Evolutionary conservation across 1,284 basidiomycete genomes (phyloP).

Genomic region (Spongiforma sp.): DNA sequence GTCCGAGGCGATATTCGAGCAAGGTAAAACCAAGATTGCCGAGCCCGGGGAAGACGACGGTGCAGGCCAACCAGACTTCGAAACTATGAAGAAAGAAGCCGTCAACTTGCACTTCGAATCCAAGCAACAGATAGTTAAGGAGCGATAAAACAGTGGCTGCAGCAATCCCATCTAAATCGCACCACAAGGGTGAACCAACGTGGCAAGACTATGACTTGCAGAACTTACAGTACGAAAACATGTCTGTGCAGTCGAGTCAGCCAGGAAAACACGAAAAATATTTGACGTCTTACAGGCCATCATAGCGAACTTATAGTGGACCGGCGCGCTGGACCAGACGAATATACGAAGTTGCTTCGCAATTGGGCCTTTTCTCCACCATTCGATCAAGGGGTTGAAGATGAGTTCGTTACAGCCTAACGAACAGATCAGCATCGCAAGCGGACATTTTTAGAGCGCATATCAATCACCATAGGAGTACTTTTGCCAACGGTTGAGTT

Average conservation of each 20-base stretch:
- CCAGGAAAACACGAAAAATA: slow-evolving; percentile 12
- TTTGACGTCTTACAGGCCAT: slow-evolving; percentile 66
- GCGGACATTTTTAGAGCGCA: no score
- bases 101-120: slow-evolving; percentile 64
- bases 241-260: slow-evolving; percentile 54
- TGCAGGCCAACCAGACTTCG: slow-evolving; percentile 79
- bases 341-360: slow-evolving; percentile 78
- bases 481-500: slow-evolving; percentile 87
- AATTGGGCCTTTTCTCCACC: slow-evolving; percentile 78
- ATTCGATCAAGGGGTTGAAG: slow-evolving; percentile 76
- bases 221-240: slow-evolving; percentile 80
- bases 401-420: slow-evolving; percentile 70
- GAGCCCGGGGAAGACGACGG: slow-evolving; percentile 74
- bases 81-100: slow-evolving; percentile 75
- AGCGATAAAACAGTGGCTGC: slow-evolving; percentile 67
- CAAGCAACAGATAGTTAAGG: slow-evolving; percentile 77
- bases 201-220: not conserved
- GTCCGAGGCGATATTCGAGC: slow-evolving; percentile 79
- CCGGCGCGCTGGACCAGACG: slow-evolving; percentile 77
- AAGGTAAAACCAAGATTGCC: slow-evolving; percentile 76
- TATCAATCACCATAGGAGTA: slow-evolving; percentile 80
- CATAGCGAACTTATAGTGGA: slow-evolving; percentile 85
- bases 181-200: not conserved
- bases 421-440: slow-evolving; percentile 26
- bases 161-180: slow-evolving; percentile 68